A percentile compares a stretch with the other conserved stretches of the same genome.
Evolutionary conservation across 1,284 basidiomycete genomes (phyloP).

Genomic region (Puccinia hordei): DNA sequence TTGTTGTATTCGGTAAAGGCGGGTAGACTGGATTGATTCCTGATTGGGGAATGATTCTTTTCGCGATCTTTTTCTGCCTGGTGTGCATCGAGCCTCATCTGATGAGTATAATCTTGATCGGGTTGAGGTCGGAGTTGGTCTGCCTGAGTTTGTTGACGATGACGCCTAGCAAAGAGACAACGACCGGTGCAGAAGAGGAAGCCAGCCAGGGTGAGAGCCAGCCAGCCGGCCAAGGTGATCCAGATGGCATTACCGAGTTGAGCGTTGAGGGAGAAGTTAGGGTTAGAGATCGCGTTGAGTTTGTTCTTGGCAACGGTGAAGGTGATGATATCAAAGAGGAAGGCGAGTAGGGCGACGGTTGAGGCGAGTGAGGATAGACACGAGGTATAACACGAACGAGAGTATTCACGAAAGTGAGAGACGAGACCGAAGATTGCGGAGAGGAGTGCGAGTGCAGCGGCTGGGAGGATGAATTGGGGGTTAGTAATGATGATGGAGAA

Average conservation of each 20-base stretch:
- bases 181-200: constrained; percentile 11
- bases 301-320: constrained; percentile 25
- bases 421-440: constrained; percentile 15
- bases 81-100: constrained; percentile 20
- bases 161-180: neutral
- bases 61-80: constrained; percentile 34
- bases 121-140: constrained; percentile 15
- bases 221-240: constrained; percentile 35
- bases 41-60: neutral
- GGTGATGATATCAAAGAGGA: constrained; percentile 29
- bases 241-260: constrained; percentile 28
- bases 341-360: constrained; percentile 21
- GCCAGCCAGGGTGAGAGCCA: neutral
- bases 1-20: constrained; percentile 36
- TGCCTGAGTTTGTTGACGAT: neutral
- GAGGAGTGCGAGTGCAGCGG: constrained; percentile 32
- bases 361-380: constrained; percentile 26
- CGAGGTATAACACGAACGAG: constrained; percentile 18
- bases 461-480: neutral
- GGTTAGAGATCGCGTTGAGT: constrained; percentile 5
- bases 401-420: constrained; percentile 20
- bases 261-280: neutral
- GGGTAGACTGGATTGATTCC: neutral
- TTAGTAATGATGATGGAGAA: neutral
- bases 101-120: constrained; percentile 18